phyloP scores from a whole-genome alignment of 2,329 filamentous ascomycete species.

The Penicillium palitans region DNA sequence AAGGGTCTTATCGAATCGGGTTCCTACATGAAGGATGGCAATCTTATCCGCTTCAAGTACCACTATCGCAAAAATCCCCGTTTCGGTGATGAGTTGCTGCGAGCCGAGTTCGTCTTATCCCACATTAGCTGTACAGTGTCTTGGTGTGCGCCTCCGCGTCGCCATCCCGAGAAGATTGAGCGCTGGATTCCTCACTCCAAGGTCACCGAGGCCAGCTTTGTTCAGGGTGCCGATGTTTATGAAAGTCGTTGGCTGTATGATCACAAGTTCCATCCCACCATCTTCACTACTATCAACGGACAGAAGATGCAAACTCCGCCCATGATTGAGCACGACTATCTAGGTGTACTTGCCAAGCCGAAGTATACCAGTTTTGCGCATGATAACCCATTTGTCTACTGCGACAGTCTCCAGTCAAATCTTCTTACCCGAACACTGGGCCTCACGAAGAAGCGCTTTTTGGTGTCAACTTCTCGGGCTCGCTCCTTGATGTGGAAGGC shows the following conservation, averaged over 20 bases:
- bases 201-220: conserved; percentile 56
- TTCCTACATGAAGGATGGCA: conserved; percentile 55
- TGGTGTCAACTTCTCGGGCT: conserved; percentile 50
- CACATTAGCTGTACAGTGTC: conserved; percentile 57
- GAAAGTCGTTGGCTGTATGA: conserved; percentile 53
- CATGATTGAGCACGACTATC: conserved; percentile 54
- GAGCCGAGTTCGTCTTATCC: conserved; percentile 55
- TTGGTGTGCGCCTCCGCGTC: conserved; percentile 55
- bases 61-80: conserved; percentile 56
- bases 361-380: conserved; percentile 46
- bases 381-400: conserved; percentile 55
- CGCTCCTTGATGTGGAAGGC: conserved; percentile 54
- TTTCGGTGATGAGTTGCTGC: conserved; percentile 57
- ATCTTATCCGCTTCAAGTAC: conserved; percentile 56
- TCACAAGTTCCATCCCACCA: conserved; percentile 51
- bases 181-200: conserved; percentile 58
- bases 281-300: conserved; percentile 53
- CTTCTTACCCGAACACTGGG: conserved; percentile 35
- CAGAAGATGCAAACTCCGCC: conserved; percentile 53
- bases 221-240: conserved; percentile 54
- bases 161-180: conserved; percentile 53
- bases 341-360: conserved; percentile 48
- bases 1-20: conserved; percentile 56
- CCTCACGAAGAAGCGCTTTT: conserved; percentile 37
- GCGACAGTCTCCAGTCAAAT: conserved; percentile 41